Evolutionary conservation across 208 protist genomes (phyloP).

Genomic region (Trypanosoma rangeli): DNA sequence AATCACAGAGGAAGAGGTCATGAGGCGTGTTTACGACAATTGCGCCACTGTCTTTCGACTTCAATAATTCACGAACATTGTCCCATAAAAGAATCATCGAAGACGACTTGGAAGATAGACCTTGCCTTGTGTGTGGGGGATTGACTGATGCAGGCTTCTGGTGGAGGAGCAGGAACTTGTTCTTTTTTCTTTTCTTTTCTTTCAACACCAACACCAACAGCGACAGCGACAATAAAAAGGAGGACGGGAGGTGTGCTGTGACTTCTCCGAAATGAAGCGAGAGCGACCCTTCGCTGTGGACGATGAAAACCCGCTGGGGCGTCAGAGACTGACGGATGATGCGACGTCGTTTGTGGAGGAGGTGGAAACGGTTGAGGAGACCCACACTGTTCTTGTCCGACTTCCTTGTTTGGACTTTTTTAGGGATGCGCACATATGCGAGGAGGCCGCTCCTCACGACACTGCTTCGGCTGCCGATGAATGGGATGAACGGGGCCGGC

Average conservation of each 20-base stretch:
- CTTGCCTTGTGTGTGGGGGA: not conserved
- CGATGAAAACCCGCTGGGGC: slow-evolving; percentile 11
- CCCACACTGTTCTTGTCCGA: slow-evolving; percentile 51
- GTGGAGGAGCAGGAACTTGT: not conserved
- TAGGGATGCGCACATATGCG: slow-evolving; percentile 70
- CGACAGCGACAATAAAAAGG: slow-evolving; percentile 4
- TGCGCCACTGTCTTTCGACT: slow-evolving; percentile 44
- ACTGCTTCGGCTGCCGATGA: not conserved
- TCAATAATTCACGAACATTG: not conserved
- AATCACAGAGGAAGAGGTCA: slow-evolving; percentile 38
- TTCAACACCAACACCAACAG: not conserved
- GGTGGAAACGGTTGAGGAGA: slow-evolving; percentile 48
- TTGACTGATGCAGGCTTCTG: not conserved
- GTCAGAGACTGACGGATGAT: slow-evolving; percentile 3
- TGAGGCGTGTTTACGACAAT: slow-evolving; percentile 45
- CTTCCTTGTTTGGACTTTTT: slow-evolving; percentile 87
- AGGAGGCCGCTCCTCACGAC: slow-evolving; percentile 11
- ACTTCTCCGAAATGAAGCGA: slow-evolving; percentile 15
- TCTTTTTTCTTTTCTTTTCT: slow-evolving; percentile 6
- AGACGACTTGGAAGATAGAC: not conserved
- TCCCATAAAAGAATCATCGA: not conserved
- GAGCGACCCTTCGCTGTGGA: not conserved
- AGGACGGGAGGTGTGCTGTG: not conserved
- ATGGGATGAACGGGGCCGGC: not conserved
- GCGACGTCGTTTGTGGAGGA: slow-evolving; percentile 37